These are phyloP conservation scores for Polyplosphaeria fusca DNA, from an alignment of 495 filamentous ascomycete genomes.

Conservation along the genomic window DNA sequence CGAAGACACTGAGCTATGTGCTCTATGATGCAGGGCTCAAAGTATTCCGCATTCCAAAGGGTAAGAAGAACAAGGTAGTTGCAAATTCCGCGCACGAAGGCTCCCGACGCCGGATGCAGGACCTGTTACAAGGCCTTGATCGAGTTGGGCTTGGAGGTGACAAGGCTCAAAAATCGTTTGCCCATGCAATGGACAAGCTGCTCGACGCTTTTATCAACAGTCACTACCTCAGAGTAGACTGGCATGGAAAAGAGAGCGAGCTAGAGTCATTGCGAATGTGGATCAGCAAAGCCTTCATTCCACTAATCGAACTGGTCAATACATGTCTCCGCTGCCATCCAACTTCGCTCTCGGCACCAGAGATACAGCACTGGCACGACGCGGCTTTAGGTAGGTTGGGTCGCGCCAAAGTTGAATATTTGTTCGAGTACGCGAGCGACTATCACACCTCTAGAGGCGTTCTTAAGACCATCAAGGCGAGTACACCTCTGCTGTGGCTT, in stretches of 20 bases:
- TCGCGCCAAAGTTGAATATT: conserved; percentile 69
- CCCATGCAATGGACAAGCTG: conserved; percentile 45
- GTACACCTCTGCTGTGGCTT: background rate
- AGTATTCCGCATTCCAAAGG: conserved; percentile 25
- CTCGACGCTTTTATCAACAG: conserved; percentile 33
- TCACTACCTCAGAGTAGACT: conserved; percentile 40
- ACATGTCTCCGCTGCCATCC: conserved; percentile 26
- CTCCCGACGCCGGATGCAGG: conserved; percentile 9
- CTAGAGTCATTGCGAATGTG: conserved; percentile 59
- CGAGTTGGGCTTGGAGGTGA: conserved; percentile 73
- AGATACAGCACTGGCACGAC: conserved; percentile 62
- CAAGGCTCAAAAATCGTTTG: conserved; percentile 71
- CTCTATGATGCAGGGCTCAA: conserved; percentile 32
- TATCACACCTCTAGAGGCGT: conserved; percentile 76
- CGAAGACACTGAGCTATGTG: conserved; percentile 33
- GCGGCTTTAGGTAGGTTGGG: conserved; percentile 77
- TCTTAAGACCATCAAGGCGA: conserved; percentile 70
- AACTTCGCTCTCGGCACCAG: conserved; percentile 1
- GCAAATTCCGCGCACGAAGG: conserved; percentile 11
- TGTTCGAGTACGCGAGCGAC: conserved; percentile 83
- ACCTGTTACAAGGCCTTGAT: conserved; percentile 48
- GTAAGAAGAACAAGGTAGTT: background rate
- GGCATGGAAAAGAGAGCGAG: conserved; percentile 46
- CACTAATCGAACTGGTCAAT: conserved; percentile 29
- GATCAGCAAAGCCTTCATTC: conserved; percentile 31